Conservation (phyloP, 257 asterid species). For the Penstemon newberryi region DNA sequence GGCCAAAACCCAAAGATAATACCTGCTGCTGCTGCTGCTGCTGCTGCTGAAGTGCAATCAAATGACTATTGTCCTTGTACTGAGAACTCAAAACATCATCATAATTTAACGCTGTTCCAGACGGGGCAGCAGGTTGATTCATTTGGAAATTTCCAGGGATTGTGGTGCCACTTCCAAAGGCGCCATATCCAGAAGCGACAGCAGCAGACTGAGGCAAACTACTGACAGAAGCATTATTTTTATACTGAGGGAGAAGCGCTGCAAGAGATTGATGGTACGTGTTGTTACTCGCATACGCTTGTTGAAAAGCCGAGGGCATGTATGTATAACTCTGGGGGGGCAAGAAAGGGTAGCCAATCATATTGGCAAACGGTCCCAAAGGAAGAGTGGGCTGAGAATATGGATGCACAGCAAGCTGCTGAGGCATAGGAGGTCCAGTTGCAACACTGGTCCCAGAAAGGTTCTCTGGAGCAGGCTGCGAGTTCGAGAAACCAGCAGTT, state of each 20-base stretch:
- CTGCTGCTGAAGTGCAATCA: slow-evolving; percentile 55
- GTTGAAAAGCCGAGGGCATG: slow-evolving; percentile 81
- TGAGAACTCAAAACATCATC: slow-evolving; percentile 75
- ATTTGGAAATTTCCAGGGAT: slow-evolving; percentile 68
- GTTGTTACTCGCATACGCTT: slow-evolving; percentile 58
- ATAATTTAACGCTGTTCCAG: slow-evolving; percentile 56
- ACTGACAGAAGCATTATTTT: slow-evolving; percentile 57
- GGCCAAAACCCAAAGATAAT: slow-evolving; percentile 7
- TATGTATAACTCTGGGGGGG: slow-evolving; percentile 74
- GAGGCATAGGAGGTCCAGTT: slow-evolving; percentile 73
- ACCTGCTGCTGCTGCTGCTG: slow-evolving; percentile 40
- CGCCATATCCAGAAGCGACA: slow-evolving; percentile 70
- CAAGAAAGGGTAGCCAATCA: slow-evolving; percentile 68
- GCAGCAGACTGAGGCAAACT: slow-evolving; percentile 79
- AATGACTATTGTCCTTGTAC: slow-evolving; percentile 63
- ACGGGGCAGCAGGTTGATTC: slow-evolving; percentile 60
- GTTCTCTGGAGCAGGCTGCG: slow-evolving; percentile 56
- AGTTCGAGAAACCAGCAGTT: slow-evolving; percentile 47
- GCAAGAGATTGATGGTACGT: slow-evolving; percentile 72
- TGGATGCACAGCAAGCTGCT: slow-evolving; percentile 69
- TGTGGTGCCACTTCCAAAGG: slow-evolving; percentile 45
- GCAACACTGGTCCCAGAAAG: slow-evolving; percentile 53
- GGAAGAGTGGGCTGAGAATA: slow-evolving; percentile 69
- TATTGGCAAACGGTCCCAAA: slow-evolving; percentile 62
- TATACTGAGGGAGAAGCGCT: slow-evolving; percentile 65